Evolutionary conservation across 140 eudicot species (phyloP), one percentile per base, ranked within the genome.

Genomic region (Senecio squalidus): DNA sequence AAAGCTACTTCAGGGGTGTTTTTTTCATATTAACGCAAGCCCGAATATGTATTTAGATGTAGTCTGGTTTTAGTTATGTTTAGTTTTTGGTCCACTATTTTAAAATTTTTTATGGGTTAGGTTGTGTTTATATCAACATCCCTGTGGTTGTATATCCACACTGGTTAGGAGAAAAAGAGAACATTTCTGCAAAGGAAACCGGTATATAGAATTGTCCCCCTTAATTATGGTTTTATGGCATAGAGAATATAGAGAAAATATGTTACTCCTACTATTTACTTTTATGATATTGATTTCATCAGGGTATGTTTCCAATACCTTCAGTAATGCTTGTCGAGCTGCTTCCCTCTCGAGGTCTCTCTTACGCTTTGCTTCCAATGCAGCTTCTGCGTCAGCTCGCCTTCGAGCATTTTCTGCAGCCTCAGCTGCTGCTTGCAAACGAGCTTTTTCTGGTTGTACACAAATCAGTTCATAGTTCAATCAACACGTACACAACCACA

Each of bases 261-360:
- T 11, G 33, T 20, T 30, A 62, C 24, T 46, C 69, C 30, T 34
- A 31, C 67, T 17, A 29, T 27, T 43, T 14, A 20, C 53, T 18
- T 16, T 65, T 22, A 40, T 31, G 3, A 25, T 41, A 7, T 6
- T 67, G 21, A n/a, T 28, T 26, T 6, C 11, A 48, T 33, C 45
- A 16, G 22, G 48, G 52, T 13, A 56, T 14, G 4, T 17, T 38
- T 13, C 16, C 2, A 24, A 26, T 71, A 87, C 95, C 95, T 87
- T 72, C 31, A 74, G 67, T 60, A 87, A 62, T 1, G 96, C 89
- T 63, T 83, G 82, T 7, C 96, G 78, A 26, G 96, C 96, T 16
- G 94, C 94, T 70, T 84, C 96, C 68, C 96, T 83, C 74, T 83
- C 89, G 0, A 80, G 80, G 62, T 87, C 94, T 59, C 89, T 72